Conservation (phyloP, 306 rosid species). For the Canavalia gladiata region DNA sequence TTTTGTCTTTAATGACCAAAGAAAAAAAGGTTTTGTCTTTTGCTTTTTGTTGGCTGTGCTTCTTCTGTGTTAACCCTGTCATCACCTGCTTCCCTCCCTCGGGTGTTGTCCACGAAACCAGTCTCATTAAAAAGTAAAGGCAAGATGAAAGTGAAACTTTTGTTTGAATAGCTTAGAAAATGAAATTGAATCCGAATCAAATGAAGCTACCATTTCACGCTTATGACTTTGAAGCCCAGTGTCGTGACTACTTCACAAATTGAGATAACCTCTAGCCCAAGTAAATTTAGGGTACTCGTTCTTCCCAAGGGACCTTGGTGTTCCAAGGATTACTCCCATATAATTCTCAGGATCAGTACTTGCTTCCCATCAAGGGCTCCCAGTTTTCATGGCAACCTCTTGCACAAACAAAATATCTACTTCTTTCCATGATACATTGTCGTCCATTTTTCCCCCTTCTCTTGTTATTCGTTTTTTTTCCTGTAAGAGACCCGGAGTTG, state of each 20-base stretch:
- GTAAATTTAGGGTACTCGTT: not conserved
- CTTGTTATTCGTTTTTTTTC: not conserved
- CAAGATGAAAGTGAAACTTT: slow-evolving; percentile 27
- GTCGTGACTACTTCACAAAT: not conserved
- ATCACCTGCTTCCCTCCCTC: slow-evolving; percentile 17
- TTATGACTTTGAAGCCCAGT: slow-evolving; percentile 3
- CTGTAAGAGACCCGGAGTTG: not conserved
- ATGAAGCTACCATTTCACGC: not conserved
- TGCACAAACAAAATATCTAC: not conserved
- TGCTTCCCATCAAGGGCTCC: not conserved
- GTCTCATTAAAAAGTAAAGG: slow-evolving; percentile 36
- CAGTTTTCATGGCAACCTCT: slow-evolving; percentile 26
- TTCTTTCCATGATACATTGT: slow-evolving; percentile 10
- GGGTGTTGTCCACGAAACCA: slow-evolving; percentile 28
- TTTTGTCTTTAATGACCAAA: slow-evolving; percentile 28
- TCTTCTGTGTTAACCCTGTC: slow-evolving; percentile 34
- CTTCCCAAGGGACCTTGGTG: not conserved
- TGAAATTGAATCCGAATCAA: not conserved
- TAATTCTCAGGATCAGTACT: not conserved
- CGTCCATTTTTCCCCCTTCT: not conserved
- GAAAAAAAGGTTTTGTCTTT: slow-evolving; percentile 28
- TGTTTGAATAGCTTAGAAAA: not conserved
- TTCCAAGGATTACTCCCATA: slow-evolving; percentile 21
- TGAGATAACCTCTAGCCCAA: not conserved
- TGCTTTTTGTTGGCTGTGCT: slow-evolving; percentile 35